Base-by-base conservation (phyloP, 192 early-diverging fungal genomes). In the Coemansia javaensis region DNA sequence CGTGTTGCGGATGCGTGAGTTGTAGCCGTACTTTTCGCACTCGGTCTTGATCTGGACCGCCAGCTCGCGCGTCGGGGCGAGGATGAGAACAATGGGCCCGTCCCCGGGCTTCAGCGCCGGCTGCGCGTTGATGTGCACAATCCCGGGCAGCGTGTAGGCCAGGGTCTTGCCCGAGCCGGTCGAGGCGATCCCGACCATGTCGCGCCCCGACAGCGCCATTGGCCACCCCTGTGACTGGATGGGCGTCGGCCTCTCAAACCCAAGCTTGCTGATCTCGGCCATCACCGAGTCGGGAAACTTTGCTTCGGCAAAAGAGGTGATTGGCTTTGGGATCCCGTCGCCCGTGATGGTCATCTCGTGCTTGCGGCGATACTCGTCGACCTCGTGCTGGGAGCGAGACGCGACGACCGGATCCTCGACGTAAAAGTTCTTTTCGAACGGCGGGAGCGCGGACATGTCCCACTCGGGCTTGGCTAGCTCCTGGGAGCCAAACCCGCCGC, bases 381-480 rank as follows among this genome's bases (percentile, higher is more conserved):
- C 78, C 40, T 98, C 90, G 15, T 77, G 55, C 32, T 72, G 58
- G 23, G 82, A 72, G 43, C 90, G 83, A 8, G 57, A 62, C 4
- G 81, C 56, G 5, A 98, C 93, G 31, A 66, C 46, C 7, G 81
- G 61, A 57, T 90, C 66, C 68, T 98, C 96, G n/a, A 64, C 63
- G 76, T 98, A 98, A 60, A 98, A 98, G 77, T 97, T 95, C 78
- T 94, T 96, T 67, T 94, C 91, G 57, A 96, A 96, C 40, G 75
- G 82, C 6, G 80, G 84, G 17, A 98, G 67, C 41, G 78, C 59
- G 12, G 51, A 42, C 2, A 70, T 30, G 53, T 87, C 85, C 88
- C 89, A 96, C 55, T 89, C 74, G 15, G 76, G 65, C 55, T 64
- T 69, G 31, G 62, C 52, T 15, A 64, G 49, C 60, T 59, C 76